Evolutionary conservation across 1,139 yeast species (phyloP).

Genomic region (Lodderomyces jiufengensis): DNA sequence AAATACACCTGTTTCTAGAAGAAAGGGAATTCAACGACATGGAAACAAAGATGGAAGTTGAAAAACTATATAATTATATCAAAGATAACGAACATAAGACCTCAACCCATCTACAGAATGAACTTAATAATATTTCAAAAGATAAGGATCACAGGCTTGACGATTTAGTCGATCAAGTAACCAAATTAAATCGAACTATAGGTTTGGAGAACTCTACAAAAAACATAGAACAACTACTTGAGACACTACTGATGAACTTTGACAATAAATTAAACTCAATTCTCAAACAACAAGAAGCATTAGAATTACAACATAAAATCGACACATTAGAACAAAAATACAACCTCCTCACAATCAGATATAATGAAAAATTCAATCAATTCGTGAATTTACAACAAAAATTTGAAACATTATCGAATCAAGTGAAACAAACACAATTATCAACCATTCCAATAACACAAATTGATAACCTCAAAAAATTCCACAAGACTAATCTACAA

Average conservation of each 20-base stretch:
- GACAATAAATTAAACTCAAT: too few relatives aligned
- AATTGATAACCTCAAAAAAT: conserved; percentile 26
- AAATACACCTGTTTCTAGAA: not conserved
- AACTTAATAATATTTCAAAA: not conserved
- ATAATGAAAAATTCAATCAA: conserved; percentile 25
- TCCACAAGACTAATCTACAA: conserved; percentile 26
- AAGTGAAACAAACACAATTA: conserved; percentile 5
- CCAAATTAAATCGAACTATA: not conserved
- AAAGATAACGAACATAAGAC: not conserved
- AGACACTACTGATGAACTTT: too few relatives aligned
- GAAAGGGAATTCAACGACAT: not conserved
- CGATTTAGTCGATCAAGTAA: not conserved
- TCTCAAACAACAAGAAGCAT: too few relatives aligned
- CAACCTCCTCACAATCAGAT: conserved; percentile 13
- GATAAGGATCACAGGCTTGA: not conserved
- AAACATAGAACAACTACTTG: not conserved
- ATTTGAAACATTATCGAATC: conserved; percentile 20
- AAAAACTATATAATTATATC: not conserved
- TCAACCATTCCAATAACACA: not conserved
- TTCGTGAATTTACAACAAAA: conserved; percentile 22
- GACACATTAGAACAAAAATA: conserved; percentile 10
- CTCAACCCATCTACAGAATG: not conserved
- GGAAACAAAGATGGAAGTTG: not conserved
- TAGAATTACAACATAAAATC: conserved; percentile 8
- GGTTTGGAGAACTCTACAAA: not conserved